A percentile compares a stretch with the other conserved stretches of the same genome.
phyloP scores from a whole-genome alignment of 768 basidiomycete genomes.

The Kwoniella bestiolae region DNA sequence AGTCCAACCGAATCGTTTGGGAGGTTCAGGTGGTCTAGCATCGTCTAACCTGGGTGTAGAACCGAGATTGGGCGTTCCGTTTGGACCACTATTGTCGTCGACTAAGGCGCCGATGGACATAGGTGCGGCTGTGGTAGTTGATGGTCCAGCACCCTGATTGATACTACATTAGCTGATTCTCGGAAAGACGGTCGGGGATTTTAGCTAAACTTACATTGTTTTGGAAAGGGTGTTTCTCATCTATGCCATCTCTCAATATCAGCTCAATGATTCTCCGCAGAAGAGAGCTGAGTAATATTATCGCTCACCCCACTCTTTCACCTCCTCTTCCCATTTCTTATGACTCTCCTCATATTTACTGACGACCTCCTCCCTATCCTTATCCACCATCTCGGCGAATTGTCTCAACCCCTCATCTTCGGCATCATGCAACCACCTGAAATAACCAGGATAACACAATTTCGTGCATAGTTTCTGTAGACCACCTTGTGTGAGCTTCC shows the following conservation, averaged over 20 bases:
- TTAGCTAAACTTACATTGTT: too few species aligned
- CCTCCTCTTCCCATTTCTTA: slow-evolving; percentile 67
- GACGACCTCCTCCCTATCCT: slow-evolving; percentile 70
- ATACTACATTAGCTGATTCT: not conserved
- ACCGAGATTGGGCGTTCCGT: not conserved
- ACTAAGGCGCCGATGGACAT: slow-evolving; percentile 22
- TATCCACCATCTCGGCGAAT: slow-evolving; percentile 67
- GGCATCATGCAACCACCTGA: slow-evolving; percentile 67
- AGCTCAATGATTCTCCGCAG: too few species aligned
- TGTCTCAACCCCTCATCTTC: slow-evolving; percentile 72
- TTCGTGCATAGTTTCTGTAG: slow-evolving; percentile 96
- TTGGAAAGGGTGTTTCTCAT: too few species aligned
- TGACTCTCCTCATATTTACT: slow-evolving; percentile 77
- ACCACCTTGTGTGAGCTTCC: too few species aligned
- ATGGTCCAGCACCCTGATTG: not conserved
- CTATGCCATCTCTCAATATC: too few species aligned
- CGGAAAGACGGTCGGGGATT: too few species aligned
- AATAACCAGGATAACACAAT: slow-evolving; percentile 78
- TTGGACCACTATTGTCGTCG: not conserved
- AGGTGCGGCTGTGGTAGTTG: not conserved
- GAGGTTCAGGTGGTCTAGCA: slow-evolving; percentile 36
- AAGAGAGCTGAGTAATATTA: not conserved
- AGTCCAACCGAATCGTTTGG: slow-evolving; percentile 39
- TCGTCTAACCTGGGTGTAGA: slow-evolving; percentile 19
- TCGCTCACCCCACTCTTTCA: slow-evolving; percentile 45